Evolutionary conservation across 495 filamentous ascomycete genomes (phyloP).

Genomic region (Xylaria nigripes): DNA sequence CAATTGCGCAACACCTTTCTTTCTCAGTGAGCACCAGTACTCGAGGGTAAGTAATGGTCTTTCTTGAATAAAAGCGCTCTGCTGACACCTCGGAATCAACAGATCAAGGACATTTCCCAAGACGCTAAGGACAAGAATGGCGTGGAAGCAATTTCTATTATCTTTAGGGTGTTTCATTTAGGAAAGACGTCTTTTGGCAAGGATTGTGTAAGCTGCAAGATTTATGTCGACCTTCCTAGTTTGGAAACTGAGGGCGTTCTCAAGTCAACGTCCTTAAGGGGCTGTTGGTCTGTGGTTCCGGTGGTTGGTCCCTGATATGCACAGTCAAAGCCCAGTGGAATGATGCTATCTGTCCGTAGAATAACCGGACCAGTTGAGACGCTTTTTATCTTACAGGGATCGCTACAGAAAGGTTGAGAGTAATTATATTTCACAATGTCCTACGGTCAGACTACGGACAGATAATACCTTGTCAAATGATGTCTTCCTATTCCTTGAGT

Average conservation of each 20-base stretch:
- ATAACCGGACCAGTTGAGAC: too few relatives aligned
- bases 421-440: too few relatives aligned
- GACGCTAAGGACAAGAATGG: background rate
- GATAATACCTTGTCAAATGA: too few relatives aligned
- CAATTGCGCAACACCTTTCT: slow-evolving; percentile 1
- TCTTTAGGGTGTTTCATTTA: background rate
- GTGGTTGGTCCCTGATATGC: too few relatives aligned
- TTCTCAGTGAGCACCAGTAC: background rate
- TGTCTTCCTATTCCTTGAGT: too few relatives aligned
- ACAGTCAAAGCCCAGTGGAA: too few relatives aligned
- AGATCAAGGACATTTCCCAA: background rate
- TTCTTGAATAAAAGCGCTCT: background rate
- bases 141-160: background rate
- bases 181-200: background rate
- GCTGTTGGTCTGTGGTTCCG: background rate
- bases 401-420: too few relatives aligned
- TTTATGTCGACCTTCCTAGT: background rate
- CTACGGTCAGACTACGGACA: too few relatives aligned
- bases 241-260: background rate
- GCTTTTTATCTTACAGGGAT: too few relatives aligned
- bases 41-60: background rate
- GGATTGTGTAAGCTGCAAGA: background rate
- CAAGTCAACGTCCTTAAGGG: background rate
- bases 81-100: background rate
- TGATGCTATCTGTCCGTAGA: too few relatives aligned